phyloP scores from a whole-genome alignment of 345 rosid genomes.

The Microthlaspi erraticum region DNA sequence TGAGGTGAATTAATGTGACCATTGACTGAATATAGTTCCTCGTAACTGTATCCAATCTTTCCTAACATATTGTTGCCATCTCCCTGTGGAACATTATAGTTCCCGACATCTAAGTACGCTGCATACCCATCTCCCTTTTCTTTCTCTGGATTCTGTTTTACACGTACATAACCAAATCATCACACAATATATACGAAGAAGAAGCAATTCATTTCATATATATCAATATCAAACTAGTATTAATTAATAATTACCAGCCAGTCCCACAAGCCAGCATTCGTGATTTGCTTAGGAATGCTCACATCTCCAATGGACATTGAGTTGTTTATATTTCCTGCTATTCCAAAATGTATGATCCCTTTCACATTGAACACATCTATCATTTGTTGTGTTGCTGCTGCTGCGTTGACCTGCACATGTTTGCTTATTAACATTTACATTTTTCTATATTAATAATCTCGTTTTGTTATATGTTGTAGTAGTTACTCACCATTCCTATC shows the following conservation, averaged over 20 bases:
- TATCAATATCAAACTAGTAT: not conserved
- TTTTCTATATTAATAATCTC: too few species aligned
- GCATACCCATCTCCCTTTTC: conserved; percentile 28
- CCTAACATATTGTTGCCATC: conserved; percentile 49
- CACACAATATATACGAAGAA: not conserved
- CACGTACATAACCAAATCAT: not conserved
- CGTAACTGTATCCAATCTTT: conserved; percentile 43
- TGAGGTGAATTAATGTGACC: conserved; percentile 39
- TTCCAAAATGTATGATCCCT: conserved; percentile 63
- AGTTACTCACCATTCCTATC: conserved; percentile 53
- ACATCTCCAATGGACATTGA: conserved; percentile 72
- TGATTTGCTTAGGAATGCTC: conserved; percentile 54
- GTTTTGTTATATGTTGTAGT: too few species aligned
- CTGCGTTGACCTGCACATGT: conserved; percentile 55
- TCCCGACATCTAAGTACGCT: conserved; percentile 46
- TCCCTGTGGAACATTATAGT: conserved; percentile 49
- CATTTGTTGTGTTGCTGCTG: conserved; percentile 66
- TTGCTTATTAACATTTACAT: not conserved
- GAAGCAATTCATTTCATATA: too few species aligned
- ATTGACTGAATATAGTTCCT: conserved; percentile 47
- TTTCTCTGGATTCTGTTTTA: conserved; percentile 47
- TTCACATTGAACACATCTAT: conserved; percentile 47
- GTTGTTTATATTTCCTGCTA: conserved; percentile 56
- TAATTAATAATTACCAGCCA: conserved; percentile 51
- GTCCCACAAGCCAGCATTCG: conserved; percentile 58